Conservation (phyloP, 164 flowering plant genomes). For the Stephania cephalantha region DNA sequence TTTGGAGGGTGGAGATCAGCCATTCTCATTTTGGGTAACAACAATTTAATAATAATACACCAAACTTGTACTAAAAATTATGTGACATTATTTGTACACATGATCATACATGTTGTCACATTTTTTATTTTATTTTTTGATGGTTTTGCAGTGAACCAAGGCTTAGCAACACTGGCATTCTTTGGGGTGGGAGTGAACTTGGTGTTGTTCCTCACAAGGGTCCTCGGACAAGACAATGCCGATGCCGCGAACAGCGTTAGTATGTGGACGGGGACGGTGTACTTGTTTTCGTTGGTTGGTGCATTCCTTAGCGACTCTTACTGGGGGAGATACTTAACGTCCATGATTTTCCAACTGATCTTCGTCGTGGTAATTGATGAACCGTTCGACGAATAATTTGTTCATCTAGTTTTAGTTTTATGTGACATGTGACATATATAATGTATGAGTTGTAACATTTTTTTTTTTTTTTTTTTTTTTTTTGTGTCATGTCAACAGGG, state of each 20-base stretch:
- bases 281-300: conserved; percentile 64
- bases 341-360: conserved; percentile 63
- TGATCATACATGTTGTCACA: not conserved
- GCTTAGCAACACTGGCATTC: conserved; percentile 74
- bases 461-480: too few species aligned
- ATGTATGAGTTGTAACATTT: too few species aligned
- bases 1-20: conserved; percentile 54
- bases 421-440: too few species aligned
- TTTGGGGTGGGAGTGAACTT: conserved; percentile 86
- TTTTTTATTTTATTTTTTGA: too few species aligned
- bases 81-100: not conserved
- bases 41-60: too few species aligned
- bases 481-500: conserved; percentile 36
- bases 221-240: conserved; percentile 70
- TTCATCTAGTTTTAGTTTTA: too few species aligned
- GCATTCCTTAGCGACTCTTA: conserved; percentile 38
- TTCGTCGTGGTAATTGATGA: conserved; percentile 44
- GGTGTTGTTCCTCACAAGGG: conserved; percentile 80
- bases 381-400: too few species aligned
- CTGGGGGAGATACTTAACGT: conserved; percentile 78
- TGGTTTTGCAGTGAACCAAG: conserved; percentile 65
- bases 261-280: conserved; percentile 40
- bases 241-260: conserved; percentile 22
- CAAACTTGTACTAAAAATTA: not conserved
- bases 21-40: conserved; percentile 38